A percentile compares a stretch with the other conserved stretches of the same genome.
phyloP scores from a whole-genome alignment of 352 stramenopile species.

The Globisporangium takayamanum region DNA sequence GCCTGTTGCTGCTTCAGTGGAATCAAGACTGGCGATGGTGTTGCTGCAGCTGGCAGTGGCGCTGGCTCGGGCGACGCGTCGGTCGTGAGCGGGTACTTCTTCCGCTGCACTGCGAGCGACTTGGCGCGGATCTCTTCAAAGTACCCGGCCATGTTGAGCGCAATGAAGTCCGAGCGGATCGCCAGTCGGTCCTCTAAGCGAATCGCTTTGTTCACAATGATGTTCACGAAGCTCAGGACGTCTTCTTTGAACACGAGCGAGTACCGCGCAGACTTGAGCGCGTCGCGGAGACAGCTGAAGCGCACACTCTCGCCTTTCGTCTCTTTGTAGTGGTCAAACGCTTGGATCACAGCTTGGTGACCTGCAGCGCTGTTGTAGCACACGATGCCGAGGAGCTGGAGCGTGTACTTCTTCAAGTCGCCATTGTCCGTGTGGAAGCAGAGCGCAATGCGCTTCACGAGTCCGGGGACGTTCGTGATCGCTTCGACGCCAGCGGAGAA shows the following conservation, averaged over 20 bases:
- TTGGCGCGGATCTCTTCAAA: slow-evolving; percentile 86
- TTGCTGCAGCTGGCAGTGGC: slow-evolving; percentile 3
- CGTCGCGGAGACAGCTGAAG: slow-evolving; percentile 78
- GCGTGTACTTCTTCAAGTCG: slow-evolving; percentile 76
- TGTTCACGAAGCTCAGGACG: slow-evolving; percentile 86
- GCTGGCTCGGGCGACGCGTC: slow-evolving; percentile 15
- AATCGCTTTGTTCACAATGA: slow-evolving; percentile 87
- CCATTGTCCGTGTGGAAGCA: slow-evolving; percentile 84
- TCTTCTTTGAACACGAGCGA: slow-evolving; percentile 86
- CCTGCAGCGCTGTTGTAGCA: slow-evolving; percentile 85
- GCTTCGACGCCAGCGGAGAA: slow-evolving; percentile 74
- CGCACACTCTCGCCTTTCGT: slow-evolving; percentile 74
- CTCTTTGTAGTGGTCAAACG: slow-evolving; percentile 81
- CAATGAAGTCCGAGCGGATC: slow-evolving; percentile 81
- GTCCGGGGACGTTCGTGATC: slow-evolving; percentile 72
- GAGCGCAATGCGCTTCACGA: slow-evolving; percentile 73
- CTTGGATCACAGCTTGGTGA: slow-evolving; percentile 71
- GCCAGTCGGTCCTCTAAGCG: slow-evolving; percentile 72
- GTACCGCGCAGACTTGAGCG: slow-evolving; percentile 76
- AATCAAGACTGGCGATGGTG: background rate
- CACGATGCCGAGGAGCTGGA: slow-evolving; percentile 77
- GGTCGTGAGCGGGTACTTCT: slow-evolving; percentile 49
- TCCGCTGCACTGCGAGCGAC: slow-evolving; percentile 67
- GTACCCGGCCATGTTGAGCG: slow-evolving; percentile 78
- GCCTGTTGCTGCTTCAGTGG: background rate